Evolutionary conservation across 164 flowering plant genomes (phyloP).

Genomic region (Liriodendron chinense): DNA sequence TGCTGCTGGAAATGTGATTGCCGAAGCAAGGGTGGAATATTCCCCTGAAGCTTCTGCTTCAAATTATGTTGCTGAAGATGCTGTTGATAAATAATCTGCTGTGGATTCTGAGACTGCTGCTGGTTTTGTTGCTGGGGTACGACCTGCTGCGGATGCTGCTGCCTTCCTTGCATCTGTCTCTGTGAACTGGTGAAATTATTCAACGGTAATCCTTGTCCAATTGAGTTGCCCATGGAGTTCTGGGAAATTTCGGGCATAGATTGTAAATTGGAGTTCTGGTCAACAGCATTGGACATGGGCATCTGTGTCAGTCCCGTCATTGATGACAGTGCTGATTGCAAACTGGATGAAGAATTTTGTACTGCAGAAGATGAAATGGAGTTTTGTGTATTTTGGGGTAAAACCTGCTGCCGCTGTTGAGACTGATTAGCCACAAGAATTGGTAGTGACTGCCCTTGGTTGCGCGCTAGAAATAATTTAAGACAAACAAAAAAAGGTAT

Average conservation of each 20-base stretch:
- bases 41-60: constrained; percentile 51
- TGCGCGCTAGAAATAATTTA: constrained; percentile 21
- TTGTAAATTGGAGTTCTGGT: constrained; percentile 56
- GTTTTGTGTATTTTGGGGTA: constrained; percentile 50
- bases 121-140: constrained; percentile 34
- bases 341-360: constrained; percentile 44
- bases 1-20: constrained; percentile 62
- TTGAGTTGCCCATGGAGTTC: constrained; percentile 43
- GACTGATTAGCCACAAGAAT: constrained; percentile 55
- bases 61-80: constrained; percentile 22
- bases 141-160: constrained; percentile 31
- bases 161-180: constrained; percentile 75
- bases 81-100: constrained; percentile 48
- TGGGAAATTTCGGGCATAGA: constrained; percentile 54
- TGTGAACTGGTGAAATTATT: constrained; percentile 59
- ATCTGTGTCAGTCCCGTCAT: constrained; percentile 45
- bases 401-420: constrained; percentile 53
- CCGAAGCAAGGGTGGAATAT: constrained; percentile 37
- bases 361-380: constrained; percentile 43
- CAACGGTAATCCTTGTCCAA: constrained; percentile 50
- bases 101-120: constrained; percentile 41
- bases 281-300: constrained; percentile 42
- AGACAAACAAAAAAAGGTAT: background rate
- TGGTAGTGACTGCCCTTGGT: constrained; percentile 44
- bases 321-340: constrained; percentile 45